phyloP scores from a whole-genome alignment of 441 rosid species.

The Metrosideros polymorpha region DNA sequence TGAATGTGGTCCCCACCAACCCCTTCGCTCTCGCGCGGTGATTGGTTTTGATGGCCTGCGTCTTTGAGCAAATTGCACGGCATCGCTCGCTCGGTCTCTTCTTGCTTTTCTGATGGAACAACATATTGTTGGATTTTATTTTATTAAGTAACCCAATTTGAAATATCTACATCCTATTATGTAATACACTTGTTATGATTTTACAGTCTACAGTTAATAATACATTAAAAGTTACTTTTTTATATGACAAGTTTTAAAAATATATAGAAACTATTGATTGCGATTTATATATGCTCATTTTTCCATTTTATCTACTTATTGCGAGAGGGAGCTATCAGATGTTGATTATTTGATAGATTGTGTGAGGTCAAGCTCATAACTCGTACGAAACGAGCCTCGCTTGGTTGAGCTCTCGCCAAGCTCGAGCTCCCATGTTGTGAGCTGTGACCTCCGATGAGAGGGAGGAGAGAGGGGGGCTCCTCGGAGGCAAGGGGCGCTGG shows the following conservation, averaged over 20 bases:
- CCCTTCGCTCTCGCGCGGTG: neutral
- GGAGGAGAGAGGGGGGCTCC: neutral
- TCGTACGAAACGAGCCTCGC: neutral
- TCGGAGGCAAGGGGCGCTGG: neutral
- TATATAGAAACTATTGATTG: no score
- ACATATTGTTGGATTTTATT: neutral
- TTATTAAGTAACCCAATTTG: neutral
- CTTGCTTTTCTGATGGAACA: neutral
- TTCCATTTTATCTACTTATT: no score
- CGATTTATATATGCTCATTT: no score
- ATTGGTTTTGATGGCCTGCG: slow-evolving; percentile 1
- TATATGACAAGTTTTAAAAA: no score
- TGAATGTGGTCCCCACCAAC: slow-evolving; percentile 1
- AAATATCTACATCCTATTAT: neutral
- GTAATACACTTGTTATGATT: neutral
- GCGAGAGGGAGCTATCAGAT: neutral
- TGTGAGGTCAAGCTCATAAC: neutral
- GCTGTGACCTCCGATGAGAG: neutral
- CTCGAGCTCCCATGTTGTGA: neutral
- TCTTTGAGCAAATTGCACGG: neutral
- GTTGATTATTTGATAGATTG: neutral
- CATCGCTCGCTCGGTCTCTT: neutral
- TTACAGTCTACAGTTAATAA: no score
- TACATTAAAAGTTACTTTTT: no score
- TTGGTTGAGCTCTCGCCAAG: no score